Evolutionary conservation across 2,329 filamentous ascomycete genomes (phyloP).

Genomic region (Fusarium citri): DNA sequence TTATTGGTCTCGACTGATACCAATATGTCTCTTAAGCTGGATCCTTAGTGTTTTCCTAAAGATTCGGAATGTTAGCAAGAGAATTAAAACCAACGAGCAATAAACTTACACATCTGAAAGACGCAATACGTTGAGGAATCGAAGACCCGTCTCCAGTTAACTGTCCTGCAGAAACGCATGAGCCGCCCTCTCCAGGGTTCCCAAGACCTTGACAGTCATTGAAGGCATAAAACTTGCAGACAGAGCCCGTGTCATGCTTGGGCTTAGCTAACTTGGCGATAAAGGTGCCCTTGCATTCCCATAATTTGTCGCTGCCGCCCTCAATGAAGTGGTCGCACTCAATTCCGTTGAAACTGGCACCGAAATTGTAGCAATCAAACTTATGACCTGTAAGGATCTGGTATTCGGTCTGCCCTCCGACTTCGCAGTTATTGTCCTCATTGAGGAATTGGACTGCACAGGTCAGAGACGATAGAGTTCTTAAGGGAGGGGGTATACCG

Average conservation of each 20-base stretch:
- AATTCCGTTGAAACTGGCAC: neutral
- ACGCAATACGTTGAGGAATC: neutral
- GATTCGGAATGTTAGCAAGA: neutral
- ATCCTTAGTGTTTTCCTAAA: neutral
- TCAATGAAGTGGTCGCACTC: neutral
- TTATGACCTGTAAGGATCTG: neutral
- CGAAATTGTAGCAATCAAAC: neutral
- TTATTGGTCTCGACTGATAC: neutral
- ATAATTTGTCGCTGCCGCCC: neutral
- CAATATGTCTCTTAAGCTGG: neutral
- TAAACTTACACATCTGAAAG: neutral
- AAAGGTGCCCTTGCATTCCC: neutral
- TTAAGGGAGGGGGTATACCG: neutral
- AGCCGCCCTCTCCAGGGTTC: neutral
- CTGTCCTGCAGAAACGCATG: neutral
- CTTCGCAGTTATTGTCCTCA: neutral
- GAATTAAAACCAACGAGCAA: accelerated
- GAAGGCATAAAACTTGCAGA: neutral
- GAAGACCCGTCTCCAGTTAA: neutral
- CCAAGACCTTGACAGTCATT: neutral
- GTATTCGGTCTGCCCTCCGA: neutral
- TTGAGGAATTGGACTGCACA: neutral
- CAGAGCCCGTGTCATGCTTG: neutral
- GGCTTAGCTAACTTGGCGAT: neutral
- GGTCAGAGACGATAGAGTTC: neutral